Percentiles rank a stretch among this genome's conserved stretches.
Conservation (phyloP, 257 asterid species). For the Solanum virginianum region DNA sequence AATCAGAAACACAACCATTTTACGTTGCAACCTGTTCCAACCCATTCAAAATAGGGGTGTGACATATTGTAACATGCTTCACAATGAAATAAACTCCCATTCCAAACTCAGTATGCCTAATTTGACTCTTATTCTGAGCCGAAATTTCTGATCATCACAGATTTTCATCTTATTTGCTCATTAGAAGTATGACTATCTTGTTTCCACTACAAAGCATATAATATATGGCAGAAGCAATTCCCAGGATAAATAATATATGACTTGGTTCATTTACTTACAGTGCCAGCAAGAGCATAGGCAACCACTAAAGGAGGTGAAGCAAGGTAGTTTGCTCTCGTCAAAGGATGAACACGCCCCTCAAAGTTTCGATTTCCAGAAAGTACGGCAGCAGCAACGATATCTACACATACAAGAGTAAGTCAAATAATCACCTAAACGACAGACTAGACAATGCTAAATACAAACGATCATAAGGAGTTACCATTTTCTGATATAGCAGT, state of each 20-base stretch:
- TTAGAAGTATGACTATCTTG: not conserved
- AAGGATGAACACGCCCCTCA: conserved; percentile 93
- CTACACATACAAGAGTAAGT: conserved; percentile 22
- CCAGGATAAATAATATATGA: not conserved
- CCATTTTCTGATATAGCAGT: conserved; percentile 89
- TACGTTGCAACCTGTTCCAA: not conserved
- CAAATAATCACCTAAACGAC: not conserved
- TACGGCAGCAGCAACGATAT: conserved; percentile 89
- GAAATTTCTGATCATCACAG: not conserved
- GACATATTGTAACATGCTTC: not conserved
- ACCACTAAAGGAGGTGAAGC: conserved; percentile 99
- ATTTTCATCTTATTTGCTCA: not conserved
- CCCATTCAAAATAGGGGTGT: not conserved
- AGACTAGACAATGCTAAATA: not conserved
- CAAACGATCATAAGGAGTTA: conserved; percentile 6
- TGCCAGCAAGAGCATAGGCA: conserved; percentile 98
- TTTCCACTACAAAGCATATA: not conserved
- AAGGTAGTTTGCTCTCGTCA: conserved; percentile 91
- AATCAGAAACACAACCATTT: too few species aligned
- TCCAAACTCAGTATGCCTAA: not conserved
- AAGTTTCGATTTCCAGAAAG: conserved; percentile 94
- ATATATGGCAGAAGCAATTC: not conserved
- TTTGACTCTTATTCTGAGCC: not conserved
- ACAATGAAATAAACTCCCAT: not conserved
- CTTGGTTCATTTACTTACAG: conserved; percentile 36